Base-by-base conservation (phyloP, 768 basidiomycete species). In the Suillus ampliporus region DNA sequence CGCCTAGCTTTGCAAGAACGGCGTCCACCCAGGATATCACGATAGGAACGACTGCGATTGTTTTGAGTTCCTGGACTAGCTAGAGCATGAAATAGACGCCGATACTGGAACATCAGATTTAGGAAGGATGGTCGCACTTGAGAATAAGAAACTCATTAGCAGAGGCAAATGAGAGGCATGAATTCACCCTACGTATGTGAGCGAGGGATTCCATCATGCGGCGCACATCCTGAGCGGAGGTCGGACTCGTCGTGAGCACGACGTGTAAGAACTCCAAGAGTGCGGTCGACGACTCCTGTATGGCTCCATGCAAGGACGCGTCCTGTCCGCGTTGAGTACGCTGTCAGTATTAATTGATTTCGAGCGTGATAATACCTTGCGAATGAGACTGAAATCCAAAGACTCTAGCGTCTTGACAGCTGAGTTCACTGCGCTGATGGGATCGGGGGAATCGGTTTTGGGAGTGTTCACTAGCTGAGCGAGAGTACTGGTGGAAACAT, bases 11-110 rank as follows among this genome's bases (percentile, higher is more conserved):
- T 11, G 82, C 82, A 26, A 92, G 69, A 8, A 91, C 60, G 53
- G 82, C 75, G 61, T 92, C 90, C 11, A 85, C 85, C 87, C 88
- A 91, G 67, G 85, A 91, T 57, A 87, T 74, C n/a, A 83, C 63
- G 14, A 79, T 70, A 4, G 72, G 60, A n/a, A 74, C 47, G 38
- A 70, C 54, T 38, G 72, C 52, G n/a, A 61, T 65, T 14, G 64
- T 61, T 5, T 65, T 35, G n/a, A 72, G 44, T 37, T 77, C 72
- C 38, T 70, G 72, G 14, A 77, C 71, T n/a, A 13, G 82, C 84
- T 52, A 84, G 75, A 35, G 63, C 50, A 58, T 82, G 84, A 67
- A 86, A 85, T 41, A 80, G 71, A 56, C 71, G 78, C 61, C 90
- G 79, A 61, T 84, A 82, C 41, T 77, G 76, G 64, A 92, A 87